A percentile compares a stretch with the other conserved stretches of the same genome.
phyloP scores from a whole-genome alignment of 1,284 basidiomycete species.

The Flammula alnicola region DNA sequence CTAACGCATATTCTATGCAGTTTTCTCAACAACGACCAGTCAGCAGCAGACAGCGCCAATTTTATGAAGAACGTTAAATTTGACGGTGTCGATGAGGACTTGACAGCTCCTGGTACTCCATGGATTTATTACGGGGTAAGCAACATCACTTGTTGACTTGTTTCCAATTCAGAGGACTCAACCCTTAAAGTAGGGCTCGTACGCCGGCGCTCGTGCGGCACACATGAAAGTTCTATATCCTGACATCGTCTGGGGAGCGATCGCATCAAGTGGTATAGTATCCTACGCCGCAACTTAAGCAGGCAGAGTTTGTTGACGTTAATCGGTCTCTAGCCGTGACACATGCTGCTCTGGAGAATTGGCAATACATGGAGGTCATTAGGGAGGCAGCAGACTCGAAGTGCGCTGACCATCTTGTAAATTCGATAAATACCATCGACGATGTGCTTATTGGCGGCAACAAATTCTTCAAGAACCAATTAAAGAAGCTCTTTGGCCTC shows the following conservation, averaged over 20 bases:
- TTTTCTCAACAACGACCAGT: slow-evolving; percentile 89
- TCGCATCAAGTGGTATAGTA: slow-evolving; percentile 91
- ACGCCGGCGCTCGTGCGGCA: slow-evolving; percentile 93
- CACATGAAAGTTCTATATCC: slow-evolving; percentile 92
- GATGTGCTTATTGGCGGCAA: slow-evolving; percentile 21
- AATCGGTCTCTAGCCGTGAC: too few species aligned
- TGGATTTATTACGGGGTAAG: slow-evolving; percentile 98
- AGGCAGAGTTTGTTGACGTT: too few species aligned
- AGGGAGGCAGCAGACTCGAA: slow-evolving; percentile 71
- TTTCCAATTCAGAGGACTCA: neutral
- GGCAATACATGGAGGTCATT: slow-evolving; percentile 91
- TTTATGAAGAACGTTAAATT: slow-evolving; percentile 88
- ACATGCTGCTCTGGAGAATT: slow-evolving; percentile 73
- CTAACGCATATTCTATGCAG: slow-evolving; percentile 39
- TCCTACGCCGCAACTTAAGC: too few species aligned
- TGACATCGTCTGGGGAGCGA: slow-evolving; percentile 88
- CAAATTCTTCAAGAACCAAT: slow-evolving; percentile 40
- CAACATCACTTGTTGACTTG: too few species aligned
- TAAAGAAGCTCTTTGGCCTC: slow-evolving; percentile 81
- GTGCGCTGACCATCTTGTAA: slow-evolving; percentile 75
- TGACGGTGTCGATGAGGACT: slow-evolving; percentile 68
- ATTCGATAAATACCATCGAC: slow-evolving; percentile 60
- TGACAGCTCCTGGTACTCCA: slow-evolving; percentile 73
- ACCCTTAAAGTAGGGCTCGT: slow-evolving; percentile 64
- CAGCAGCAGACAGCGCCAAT: slow-evolving; percentile 90